phyloP scores from a whole-genome alignment of 108 stramenopile species.

The Cyclotella baltica region DNA sequence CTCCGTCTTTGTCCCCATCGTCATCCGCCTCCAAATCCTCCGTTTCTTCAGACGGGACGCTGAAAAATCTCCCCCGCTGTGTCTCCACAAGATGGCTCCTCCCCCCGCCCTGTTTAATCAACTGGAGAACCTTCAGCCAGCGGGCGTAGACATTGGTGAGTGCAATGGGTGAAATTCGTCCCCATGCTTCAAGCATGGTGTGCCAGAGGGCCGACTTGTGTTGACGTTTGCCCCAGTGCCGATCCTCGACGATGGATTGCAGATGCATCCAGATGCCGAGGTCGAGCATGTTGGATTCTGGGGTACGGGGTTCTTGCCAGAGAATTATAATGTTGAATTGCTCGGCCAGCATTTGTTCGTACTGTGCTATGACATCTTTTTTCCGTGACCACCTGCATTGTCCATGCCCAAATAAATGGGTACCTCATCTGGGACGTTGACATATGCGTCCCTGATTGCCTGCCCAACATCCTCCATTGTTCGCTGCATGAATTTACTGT shows the following conservation, averaged over 20 bases:
- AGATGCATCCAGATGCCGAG: constrained; percentile 35
- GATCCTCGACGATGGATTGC: constrained; percentile 12
- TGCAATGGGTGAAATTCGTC: no score
- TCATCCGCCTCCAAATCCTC: neutral
- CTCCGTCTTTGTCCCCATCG: neutral
- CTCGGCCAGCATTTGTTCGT: neutral
- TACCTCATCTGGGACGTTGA: constrained; percentile 9
- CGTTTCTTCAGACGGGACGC: neutral
- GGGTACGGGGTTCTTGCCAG: constrained; percentile 23
- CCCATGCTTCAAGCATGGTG: no score
- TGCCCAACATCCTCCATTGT: neutral
- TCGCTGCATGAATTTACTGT: neutral
- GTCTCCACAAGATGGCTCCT: constrained; percentile 14
- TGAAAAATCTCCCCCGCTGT: constrained; percentile 15
- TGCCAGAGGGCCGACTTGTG: neutral
- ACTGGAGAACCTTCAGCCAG: constrained; percentile 20
- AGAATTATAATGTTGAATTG: constrained; percentile 18
- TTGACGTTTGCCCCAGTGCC: neutral
- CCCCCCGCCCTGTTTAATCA: constrained; percentile 26
- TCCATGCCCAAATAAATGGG: constrained; percentile 35
- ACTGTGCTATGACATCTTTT: constrained; percentile 8
- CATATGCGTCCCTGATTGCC: constrained; percentile 5
- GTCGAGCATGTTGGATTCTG: constrained; percentile 31
- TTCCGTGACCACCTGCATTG: constrained; percentile 43
- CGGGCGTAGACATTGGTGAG: constrained; percentile 22